These are phyloP conservation scores for Musa acuminata DNA, from an alignment of 176 grass and related monocot genomes.

Conservation along the genomic window DNA sequence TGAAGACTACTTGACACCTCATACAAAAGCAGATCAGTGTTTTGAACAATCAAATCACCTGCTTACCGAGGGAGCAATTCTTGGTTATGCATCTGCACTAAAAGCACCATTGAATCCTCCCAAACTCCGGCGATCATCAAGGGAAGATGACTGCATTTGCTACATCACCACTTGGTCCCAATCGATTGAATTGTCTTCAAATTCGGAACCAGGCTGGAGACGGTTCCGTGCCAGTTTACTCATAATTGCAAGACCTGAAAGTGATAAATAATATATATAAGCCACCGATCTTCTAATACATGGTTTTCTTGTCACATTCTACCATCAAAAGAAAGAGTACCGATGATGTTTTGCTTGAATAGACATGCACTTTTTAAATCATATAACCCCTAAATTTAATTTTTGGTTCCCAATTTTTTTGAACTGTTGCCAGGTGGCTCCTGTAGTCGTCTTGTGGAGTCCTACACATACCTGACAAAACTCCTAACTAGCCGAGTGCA, in stretches of 20 bases:
- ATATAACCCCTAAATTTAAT: too few species aligned
- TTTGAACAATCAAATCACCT: background rate
- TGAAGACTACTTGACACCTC: too few species aligned
- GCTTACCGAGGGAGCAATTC: background rate
- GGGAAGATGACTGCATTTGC: background rate
- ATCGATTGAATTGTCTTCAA: background rate
- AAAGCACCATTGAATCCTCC: background rate
- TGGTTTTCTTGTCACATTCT: background rate
- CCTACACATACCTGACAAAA: too few species aligned
- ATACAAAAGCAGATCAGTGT: background rate
- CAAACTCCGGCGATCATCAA: too few species aligned
- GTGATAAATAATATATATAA: background rate
- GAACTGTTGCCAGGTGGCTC: too few species aligned
- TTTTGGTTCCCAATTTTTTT: too few species aligned
- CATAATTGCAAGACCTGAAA: constrained; percentile 14
- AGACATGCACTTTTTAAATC: too few species aligned
- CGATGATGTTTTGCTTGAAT: too few species aligned
- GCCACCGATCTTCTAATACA: background rate
- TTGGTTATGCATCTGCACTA: background rate
- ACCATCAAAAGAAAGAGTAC: background rate
- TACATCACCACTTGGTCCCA: constrained; percentile 9
- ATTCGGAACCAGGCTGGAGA: background rate
- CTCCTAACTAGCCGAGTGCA: too few species aligned
- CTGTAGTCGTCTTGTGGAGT: too few species aligned
- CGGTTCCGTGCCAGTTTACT: background rate